Evolutionary conservation across 2,329 filamentous ascomycete species (phyloP), one percentile per base, ranked within the genome.

Genomic region (Penicillium sp.): DNA sequence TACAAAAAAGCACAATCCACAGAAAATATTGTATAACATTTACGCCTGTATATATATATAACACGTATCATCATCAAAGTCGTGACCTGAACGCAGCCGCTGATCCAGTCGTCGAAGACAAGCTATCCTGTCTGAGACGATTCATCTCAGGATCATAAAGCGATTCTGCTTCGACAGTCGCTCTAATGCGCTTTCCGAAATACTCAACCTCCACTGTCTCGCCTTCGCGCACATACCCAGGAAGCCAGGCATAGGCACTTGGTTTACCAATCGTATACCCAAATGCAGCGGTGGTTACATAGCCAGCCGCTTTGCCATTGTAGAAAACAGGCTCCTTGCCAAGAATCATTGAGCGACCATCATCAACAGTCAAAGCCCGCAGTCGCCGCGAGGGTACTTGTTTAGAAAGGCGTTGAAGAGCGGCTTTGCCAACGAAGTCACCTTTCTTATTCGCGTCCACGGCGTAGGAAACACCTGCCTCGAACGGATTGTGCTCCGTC

Each of bases 251-350:
- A 66, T 82, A 86, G 0, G 82, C 84, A 13, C 86, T 74, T 0
- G 85, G 84, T 67, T 81, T 85, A 26, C 82, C 70, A 10, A 87
- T 66, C 0, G 81, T 83, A 62, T 83, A 86, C 0, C 81, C 85
- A 63, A 86, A 87, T 0, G 81, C 83, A 1, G 84, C 80, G 50
- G 78, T 86, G 2, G 83, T 86, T 26, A 87, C 75, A 58, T 87
- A 87, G 0, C 85, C 84, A 1, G 74, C 74, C 0, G 78, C 61
- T 52, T 77, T 69, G 9, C 77, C 78, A 2, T 78, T 66, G 14
- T 76, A 60, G 53, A 80, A 85, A 0, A 87, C 82, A 0, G 85
- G 85, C 65, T 87, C 85, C 64, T 86, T 86, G 6, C 84, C 84
- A 1, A 87, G 68, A 0, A 86, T 77, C 60, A 86, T 74, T 0